A percentile compares a stretch with the other conserved stretches of the same genome.
These are phyloP conservation scores for Cadophora malorum DNA, from an alignment of 2,329 filamentous ascomycete genomes.

Conservation along the genomic window DNA sequence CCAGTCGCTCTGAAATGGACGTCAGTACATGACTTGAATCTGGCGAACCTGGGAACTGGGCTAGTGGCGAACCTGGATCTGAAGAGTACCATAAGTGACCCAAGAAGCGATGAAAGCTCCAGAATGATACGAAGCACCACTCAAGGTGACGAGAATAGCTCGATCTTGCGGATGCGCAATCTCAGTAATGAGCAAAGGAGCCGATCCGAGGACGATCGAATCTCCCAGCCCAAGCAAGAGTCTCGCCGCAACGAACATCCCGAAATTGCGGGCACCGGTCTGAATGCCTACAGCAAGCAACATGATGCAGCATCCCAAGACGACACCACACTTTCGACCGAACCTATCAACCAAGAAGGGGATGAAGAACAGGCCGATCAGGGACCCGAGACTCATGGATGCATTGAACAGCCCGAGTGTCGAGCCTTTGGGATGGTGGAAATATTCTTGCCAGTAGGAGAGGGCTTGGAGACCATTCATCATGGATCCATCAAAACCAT, in stretches of 20 bases:
- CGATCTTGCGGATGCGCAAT: constrained; percentile 55
- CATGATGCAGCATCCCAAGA: constrained; percentile 53
- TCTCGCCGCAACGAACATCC: constrained; percentile 51
- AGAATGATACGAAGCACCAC: constrained; percentile 51
- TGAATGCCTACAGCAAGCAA: constrained; percentile 51
- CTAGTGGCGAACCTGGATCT: constrained; percentile 5
- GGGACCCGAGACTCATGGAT: constrained; percentile 54
- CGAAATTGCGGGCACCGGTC: constrained; percentile 47
- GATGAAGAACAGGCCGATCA: constrained; percentile 52
- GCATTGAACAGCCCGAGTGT: constrained; percentile 51
- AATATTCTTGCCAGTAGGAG: constrained; percentile 50
- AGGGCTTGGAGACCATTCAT: constrained; percentile 53
- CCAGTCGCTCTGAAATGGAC: constrained; percentile 15
- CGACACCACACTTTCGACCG: constrained; percentile 53
- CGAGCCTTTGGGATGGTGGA: constrained; percentile 39
- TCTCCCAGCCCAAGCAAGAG: constrained; percentile 46
- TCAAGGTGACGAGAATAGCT: constrained; percentile 52
- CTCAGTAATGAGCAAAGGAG: constrained; percentile 50
- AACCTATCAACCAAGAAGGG: constrained; percentile 55
- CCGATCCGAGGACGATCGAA: constrained; percentile 35
- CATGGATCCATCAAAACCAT: constrained; percentile 48
- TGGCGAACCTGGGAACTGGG: too few species aligned
- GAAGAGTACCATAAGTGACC: constrained; percentile 45
- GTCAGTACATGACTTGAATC: background rate
- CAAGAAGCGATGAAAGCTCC: constrained; percentile 55